A percentile compares a stretch with the other conserved stretches of the same genome.
Evolutionary conservation across 2,329 filamentous ascomycete species (phyloP).

Genomic region (Clonostachys solani): DNA sequence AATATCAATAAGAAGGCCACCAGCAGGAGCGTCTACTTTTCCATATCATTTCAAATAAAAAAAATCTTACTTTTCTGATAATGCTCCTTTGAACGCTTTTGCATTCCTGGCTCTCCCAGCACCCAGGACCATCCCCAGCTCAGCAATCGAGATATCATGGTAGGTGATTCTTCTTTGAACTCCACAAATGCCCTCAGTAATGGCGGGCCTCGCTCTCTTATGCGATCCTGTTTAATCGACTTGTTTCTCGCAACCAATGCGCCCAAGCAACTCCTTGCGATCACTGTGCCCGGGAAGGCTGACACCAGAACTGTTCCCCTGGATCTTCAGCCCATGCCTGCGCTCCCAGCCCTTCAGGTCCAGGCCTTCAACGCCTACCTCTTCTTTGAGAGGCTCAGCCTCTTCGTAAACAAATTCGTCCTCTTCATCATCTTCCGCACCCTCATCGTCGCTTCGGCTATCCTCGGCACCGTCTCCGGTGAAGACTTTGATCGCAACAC

Average conservation of each 20-base stretch:
- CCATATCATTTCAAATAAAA: neutral
- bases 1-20: no score
- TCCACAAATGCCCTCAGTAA: neutral
- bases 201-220: neutral
- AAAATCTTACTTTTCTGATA: no score
- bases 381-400: slow-evolving; percentile 61
- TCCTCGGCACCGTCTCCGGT: slow-evolving; percentile 78
- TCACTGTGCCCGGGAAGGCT: slow-evolving; percentile 69
- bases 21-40: no score
- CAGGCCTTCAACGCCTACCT: slow-evolving; percentile 70
- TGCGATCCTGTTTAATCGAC: slow-evolving; percentile 32
- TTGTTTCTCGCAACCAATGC: slow-evolving; percentile 81
- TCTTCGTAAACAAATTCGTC: slow-evolving; percentile 50
- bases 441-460: slow-evolving; percentile 81
- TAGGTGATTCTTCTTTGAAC: no score
- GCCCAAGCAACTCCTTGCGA: slow-evolving; percentile 74
- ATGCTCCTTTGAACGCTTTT: neutral
- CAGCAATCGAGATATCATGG: no score
- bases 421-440: slow-evolving; percentile 58
- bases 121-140: no score
- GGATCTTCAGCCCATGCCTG: slow-evolving; percentile 48
- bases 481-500: slow-evolving; percentile 77
- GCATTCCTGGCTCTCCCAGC: neutral
- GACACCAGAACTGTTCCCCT: slow-evolving; percentile 50
- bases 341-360: slow-evolving; percentile 63